A percentile compares a stretch with the other conserved stretches of the same genome.
These are phyloP conservation scores for Rhipidocladum racemiflorum DNA, from an alignment of 176 grass and related monocot genomes.

Conservation along the genomic window DNA sequence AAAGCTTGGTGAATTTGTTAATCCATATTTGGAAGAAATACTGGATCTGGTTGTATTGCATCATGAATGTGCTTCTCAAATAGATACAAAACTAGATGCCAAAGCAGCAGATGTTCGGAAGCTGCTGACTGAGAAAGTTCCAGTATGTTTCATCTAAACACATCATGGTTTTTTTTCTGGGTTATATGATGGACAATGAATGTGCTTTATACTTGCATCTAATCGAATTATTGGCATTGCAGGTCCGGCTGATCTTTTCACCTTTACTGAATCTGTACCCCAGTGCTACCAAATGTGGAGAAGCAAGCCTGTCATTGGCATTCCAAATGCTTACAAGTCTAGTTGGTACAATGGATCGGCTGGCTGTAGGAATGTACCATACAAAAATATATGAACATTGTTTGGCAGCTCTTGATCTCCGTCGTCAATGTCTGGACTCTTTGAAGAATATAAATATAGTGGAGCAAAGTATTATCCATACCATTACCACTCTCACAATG, in stretches of 20 bases:
- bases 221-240: slow-evolving; percentile 38
- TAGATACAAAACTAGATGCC: slow-evolving; percentile 55
- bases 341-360: slow-evolving; percentile 71
- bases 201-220: slow-evolving; percentile 7
- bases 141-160: slow-evolving; percentile 56
- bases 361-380: slow-evolving; percentile 77
- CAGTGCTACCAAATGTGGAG: slow-evolving; percentile 61
- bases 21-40: slow-evolving; percentile 74
- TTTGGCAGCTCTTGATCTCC: slow-evolving; percentile 74
- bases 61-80: slow-evolving; percentile 53
- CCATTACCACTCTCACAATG: slow-evolving; percentile 71
- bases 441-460: slow-evolving; percentile 69
- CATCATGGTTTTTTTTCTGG: neutral
- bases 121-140: slow-evolving; percentile 75
- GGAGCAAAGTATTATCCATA: slow-evolving; percentile 72
- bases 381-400: slow-evolving; percentile 82
- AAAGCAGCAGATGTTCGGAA: slow-evolving; percentile 64
- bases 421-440: slow-evolving; percentile 50
- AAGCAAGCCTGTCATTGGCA: slow-evolving; percentile 59
- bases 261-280: slow-evolving; percentile 67
- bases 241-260: slow-evolving; percentile 77
- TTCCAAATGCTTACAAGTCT: slow-evolving; percentile 75
- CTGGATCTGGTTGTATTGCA: slow-evolving; percentile 70
- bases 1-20: slow-evolving; percentile 80
- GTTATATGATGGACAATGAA: slow-evolving; percentile 5